These are phyloP conservation scores for Hysterangium stoloniferum DNA, from an alignment of 768 basidiomycete genomes.

Conservation along the genomic window DNA sequence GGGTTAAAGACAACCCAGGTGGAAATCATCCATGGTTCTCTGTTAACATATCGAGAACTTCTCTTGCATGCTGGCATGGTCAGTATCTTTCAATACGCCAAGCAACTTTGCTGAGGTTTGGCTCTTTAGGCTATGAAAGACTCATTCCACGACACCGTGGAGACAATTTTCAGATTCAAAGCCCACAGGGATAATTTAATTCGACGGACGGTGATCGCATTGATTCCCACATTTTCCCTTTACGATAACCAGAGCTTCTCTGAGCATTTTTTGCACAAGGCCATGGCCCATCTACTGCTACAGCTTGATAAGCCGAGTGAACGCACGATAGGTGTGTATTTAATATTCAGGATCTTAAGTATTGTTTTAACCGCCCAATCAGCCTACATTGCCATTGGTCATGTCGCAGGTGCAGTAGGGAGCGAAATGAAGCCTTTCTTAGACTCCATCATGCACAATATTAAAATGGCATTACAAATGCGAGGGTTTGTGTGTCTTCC, in stretches of 20 bases:
- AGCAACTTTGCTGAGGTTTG: slow-evolving; percentile 5
- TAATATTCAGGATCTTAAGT: background rate
- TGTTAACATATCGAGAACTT: slow-evolving; percentile 87
- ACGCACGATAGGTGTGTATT: slow-evolving; percentile 69
- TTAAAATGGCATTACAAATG: slow-evolving; percentile 82
- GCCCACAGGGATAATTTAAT: slow-evolving; percentile 82
- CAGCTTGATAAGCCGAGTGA: slow-evolving; percentile 87
- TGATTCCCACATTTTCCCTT: slow-evolving; percentile 90
- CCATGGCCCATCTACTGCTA: slow-evolving; percentile 85
- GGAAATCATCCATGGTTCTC: slow-evolving; percentile 87
- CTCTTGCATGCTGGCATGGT: slow-evolving; percentile 93
- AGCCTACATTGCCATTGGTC: slow-evolving; percentile 97
- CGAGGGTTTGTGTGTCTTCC: slow-evolving; percentile 58
- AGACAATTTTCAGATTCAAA: slow-evolving; percentile 83
- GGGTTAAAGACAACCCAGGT: slow-evolving; percentile 74
- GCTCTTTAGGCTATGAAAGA: slow-evolving; percentile 76
- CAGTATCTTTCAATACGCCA: slow-evolving; percentile 21
- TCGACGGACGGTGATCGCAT: slow-evolving; percentile 88
- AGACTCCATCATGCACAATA: slow-evolving; percentile 81
- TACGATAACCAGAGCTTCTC: slow-evolving; percentile 93
- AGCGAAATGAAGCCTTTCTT: slow-evolving; percentile 96
- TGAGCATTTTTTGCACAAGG: slow-evolving; percentile 84
- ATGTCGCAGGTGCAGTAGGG: slow-evolving; percentile 84
- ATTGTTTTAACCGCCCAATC: background rate
- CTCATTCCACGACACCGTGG: slow-evolving; percentile 78